Conservation (phyloP, 495 filamentous ascomycete species). For the Glonium stellatum region DNA sequence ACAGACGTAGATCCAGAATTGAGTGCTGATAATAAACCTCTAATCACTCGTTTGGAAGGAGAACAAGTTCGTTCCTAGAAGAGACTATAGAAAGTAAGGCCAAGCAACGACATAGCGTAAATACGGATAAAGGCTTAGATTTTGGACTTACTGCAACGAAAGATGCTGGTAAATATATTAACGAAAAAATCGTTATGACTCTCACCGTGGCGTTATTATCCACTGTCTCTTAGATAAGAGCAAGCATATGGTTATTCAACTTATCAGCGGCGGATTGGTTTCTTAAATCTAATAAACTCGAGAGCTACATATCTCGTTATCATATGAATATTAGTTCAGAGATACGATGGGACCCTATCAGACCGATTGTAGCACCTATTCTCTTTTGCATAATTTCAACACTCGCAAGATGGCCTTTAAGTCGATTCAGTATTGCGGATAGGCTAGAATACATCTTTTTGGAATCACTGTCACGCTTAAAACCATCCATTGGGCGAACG, state of each 20-base stretch:
- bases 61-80: constrained; percentile 19
- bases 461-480: not conserved
- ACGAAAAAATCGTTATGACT: constrained; percentile 13
- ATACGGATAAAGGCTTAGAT: not conserved
- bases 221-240: constrained; percentile 12
- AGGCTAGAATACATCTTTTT: constrained; percentile 2
- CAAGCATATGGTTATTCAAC: constrained; percentile 8
- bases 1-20: constrained; percentile 13
- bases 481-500: not conserved
- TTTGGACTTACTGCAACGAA: constrained; percentile 14
- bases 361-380: constrained; percentile 9
- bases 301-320: constrained; percentile 2
- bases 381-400: constrained; percentile 12
- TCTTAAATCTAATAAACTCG: constrained; percentile 13
- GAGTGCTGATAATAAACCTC: not conserved
- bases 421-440: constrained; percentile 1
- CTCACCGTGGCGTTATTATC: constrained; percentile 18
- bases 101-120: not conserved
- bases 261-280: constrained; percentile 9
- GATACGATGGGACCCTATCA: constrained; percentile 2
- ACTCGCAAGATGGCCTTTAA: constrained; percentile 8
- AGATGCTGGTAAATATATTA: constrained; percentile 18
- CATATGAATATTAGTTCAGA: not conserved
- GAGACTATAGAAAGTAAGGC: not conserved
- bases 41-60: not conserved